A percentile compares a stretch with the other conserved stretches of the same genome.
Conservation (phyloP, 441 rosid genomes). For the Geranium incanum region DNA sequence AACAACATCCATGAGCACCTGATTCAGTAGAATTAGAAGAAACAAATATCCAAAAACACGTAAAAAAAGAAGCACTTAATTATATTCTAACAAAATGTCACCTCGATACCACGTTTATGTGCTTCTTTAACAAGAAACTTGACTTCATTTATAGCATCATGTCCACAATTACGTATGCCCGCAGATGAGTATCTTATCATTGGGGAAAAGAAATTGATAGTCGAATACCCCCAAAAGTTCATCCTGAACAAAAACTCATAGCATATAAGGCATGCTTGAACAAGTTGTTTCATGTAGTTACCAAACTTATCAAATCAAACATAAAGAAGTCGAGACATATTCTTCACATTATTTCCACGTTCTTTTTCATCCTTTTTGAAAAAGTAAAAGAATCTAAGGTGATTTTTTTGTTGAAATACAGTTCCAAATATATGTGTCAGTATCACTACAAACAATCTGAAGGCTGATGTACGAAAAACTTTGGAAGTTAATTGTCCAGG, state of each 20-base stretch:
- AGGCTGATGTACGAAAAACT: background rate
- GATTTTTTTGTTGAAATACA: too few species aligned
- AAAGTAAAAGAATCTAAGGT: background rate
- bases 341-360: background rate
- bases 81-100: conserved; percentile 26
- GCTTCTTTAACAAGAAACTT: conserved; percentile 80
- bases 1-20: conserved; percentile 95
- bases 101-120: conserved; percentile 95
- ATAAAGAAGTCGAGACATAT: background rate
- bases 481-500: background rate
- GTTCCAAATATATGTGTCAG: background rate
- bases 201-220: conserved; percentile 80
- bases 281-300: conserved; percentile 6
- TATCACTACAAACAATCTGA: background rate
- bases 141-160: conserved; percentile 75
- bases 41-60: conserved; percentile 16
- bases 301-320: conserved; percentile 12
- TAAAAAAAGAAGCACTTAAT: conserved; percentile 9
- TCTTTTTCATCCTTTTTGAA: background rate
- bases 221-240: conserved; percentile 97
- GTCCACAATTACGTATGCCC: conserved; percentile 49
- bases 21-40: conserved; percentile 27
- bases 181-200: conserved; percentile 82
- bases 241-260: conserved; percentile 44
- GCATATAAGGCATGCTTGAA: conserved; percentile 3